Base-by-base conservation (phyloP, 352 stramenopile species). In the Saprolegnia diclina region DNA sequence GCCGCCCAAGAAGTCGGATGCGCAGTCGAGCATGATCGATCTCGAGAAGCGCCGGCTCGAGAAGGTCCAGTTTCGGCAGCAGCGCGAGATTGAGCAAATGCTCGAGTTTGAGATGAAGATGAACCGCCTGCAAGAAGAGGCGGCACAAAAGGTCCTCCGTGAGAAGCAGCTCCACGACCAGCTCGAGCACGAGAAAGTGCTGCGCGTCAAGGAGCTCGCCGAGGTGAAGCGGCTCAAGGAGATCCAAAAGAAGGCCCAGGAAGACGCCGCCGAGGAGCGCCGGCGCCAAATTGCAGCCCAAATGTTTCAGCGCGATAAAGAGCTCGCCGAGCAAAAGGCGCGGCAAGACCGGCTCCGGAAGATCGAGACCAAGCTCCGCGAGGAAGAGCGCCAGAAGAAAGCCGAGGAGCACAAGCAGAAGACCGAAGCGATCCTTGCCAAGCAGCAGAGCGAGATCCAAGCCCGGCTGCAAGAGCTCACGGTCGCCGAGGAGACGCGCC, bases 101-200 rank as follows among this genome's bases (percentile, higher is more conserved):
- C 79, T 97, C n/a, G 81, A 90, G 48, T 97, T 94, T 61, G 89
- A 97, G 72, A 89, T 95, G 64, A 95, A 96, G 67, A 91, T 94
- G 86, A 91, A 79, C 72, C 79, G 82, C 52, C 75, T 94, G 19
- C 87, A 96, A 61, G 78, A 93, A 63, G 81, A 90, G 63, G 85
- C 83, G 1, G 75, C 75, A 22, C 79, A 83, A 14, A 92, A 88
- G 37, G 70, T 87, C 55, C 77, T 94, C 66, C 79, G 83, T 4
- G 83, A 93, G 65, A 77, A 78, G 16, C 75, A 82, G 2, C 70
- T 89, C 22, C 74, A 88, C 18, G 84, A 94, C 42, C 79, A 91
- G 7, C 81, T 79, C 21, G 83, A 90, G 65, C 81, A 83, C 19
- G 85, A 89, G 0, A 79, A 83, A 7, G 56, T 84, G 62, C 82